Percentiles rank a stretch among this genome's conserved stretches.
These are phyloP conservation scores for Diplogelasinospora grovesii DNA, from an alignment of 495 filamentous ascomycete genomes.

Conservation along the genomic window DNA sequence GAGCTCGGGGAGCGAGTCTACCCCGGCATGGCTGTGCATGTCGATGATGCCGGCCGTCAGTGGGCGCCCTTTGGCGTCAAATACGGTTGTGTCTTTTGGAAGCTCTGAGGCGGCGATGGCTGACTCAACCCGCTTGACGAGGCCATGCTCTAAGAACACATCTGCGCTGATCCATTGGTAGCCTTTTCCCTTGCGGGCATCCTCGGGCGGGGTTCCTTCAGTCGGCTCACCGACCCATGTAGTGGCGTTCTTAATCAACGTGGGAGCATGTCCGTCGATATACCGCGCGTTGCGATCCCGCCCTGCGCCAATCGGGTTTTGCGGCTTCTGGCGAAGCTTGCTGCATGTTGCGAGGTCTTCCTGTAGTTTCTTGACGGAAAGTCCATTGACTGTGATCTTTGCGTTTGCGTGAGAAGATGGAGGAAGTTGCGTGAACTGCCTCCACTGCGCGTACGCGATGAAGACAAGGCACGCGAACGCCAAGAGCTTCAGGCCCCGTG, in stretches of 20 bases:
- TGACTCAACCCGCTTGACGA: slow-evolving; percentile 36
- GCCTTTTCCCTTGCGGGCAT: slow-evolving; percentile 38
- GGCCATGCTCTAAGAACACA: slow-evolving; percentile 42
- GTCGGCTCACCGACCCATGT: slow-evolving; percentile 48
- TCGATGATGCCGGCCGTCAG: slow-evolving; percentile 60
- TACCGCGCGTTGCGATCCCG: slow-evolving; percentile 43
- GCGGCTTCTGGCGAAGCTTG: slow-evolving; percentile 32
- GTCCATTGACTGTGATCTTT: slow-evolving; percentile 13
- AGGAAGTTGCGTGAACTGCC: slow-evolving; percentile 27
- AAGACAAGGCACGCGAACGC: slow-evolving; percentile 34
- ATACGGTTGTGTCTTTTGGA: slow-evolving; percentile 33
- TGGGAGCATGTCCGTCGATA: slow-evolving; percentile 39
- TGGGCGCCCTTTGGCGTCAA: slow-evolving; percentile 48
- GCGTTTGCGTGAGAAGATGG: slow-evolving; percentile 2
- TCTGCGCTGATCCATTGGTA: slow-evolving; percentile 39
- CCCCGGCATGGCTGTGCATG: slow-evolving; percentile 59
- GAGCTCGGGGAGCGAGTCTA: slow-evolving; percentile 34
- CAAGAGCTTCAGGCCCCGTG: slow-evolving; percentile 26
- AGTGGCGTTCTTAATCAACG: slow-evolving; percentile 45
- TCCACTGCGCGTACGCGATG: slow-evolving; percentile 44
- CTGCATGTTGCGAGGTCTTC: slow-evolving; percentile 34
- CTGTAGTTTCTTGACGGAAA: slow-evolving; percentile 34
- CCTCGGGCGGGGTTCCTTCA: slow-evolving; percentile 32
- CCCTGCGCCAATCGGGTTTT: slow-evolving; percentile 38
- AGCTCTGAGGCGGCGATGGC: slow-evolving; percentile 26